A percentile compares a stretch with the other conserved stretches of the same genome.
These are phyloP conservation scores for Fimicolochytrium jonesii DNA, from an alignment of 192 early-diverging fungal genomes.

Conservation along the genomic window DNA sequence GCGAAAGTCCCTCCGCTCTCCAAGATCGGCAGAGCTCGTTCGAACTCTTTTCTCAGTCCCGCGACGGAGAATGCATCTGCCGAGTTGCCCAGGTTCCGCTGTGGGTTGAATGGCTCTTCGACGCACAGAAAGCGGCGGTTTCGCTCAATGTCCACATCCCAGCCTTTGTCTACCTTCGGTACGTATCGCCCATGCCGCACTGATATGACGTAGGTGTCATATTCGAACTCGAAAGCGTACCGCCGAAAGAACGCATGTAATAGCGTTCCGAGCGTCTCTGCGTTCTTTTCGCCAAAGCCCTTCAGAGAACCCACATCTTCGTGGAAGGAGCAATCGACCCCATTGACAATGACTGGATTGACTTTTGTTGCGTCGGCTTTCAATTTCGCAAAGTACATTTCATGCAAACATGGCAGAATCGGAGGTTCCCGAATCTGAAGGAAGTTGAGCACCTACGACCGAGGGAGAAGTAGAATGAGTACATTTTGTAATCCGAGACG, in stretches of 20 bases:
- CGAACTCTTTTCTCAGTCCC: slow-evolving; percentile 78
- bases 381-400: slow-evolving; percentile 37
- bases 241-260: slow-evolving; percentile 82
- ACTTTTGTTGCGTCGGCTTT: slow-evolving; percentile 13
- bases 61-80: slow-evolving; percentile 73
- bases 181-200: slow-evolving; percentile 75
- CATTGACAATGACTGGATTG: slow-evolving; percentile 39
- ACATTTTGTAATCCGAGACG: too few species aligned
- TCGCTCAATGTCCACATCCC: slow-evolving; percentile 67
- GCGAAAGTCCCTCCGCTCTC: slow-evolving; percentile 41
- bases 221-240: slow-evolving; percentile 78
- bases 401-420: slow-evolving; percentile 82
- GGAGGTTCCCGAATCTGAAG: slow-evolving; percentile 85
- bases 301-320: slow-evolving; percentile 61
- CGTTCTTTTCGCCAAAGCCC: slow-evolving; percentile 67
- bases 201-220: slow-evolving; percentile 73
- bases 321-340: slow-evolving; percentile 72
- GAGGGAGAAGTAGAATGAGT: too few species aligned
- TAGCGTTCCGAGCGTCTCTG: slow-evolving; percentile 71
- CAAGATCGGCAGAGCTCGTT: slow-evolving; percentile 62
- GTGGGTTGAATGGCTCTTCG: slow-evolving; percentile 88
- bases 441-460: slow-evolving; percentile 79
- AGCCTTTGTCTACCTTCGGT: slow-evolving; percentile 79
- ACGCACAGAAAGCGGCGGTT: slow-evolving; percentile 69
- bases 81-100: slow-evolving; percentile 86